Conservation (phyloP, 768 basidiomycete genomes). For the Exsudoporus frostii region DNA sequence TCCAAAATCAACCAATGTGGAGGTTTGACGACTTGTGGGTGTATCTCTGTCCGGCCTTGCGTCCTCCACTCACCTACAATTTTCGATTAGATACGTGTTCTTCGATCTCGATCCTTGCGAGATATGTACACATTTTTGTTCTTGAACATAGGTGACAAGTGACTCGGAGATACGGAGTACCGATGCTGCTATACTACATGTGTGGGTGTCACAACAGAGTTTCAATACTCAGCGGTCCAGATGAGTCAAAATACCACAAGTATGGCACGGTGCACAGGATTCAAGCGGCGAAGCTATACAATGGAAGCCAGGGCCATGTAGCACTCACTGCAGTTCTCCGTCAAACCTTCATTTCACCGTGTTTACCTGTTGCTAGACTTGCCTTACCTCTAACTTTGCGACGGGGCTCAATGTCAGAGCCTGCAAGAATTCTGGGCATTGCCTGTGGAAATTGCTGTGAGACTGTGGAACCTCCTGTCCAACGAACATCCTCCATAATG, state of each 20-base stretch:
- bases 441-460: conserved; percentile 18
- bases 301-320: not conserved
- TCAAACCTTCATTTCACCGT: not conserved
- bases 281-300: not conserved
- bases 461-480: not conserved
- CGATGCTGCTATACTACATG: not conserved
- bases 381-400: too few species aligned
- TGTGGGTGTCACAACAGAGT: not conserved
- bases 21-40: not conserved
- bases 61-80: not conserved
- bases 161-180: not conserved
- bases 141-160: not conserved
- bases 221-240: not conserved
- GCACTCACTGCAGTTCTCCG: not conserved
- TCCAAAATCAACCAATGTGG: not conserved
- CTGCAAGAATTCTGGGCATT: not conserved
- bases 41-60: not conserved
- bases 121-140: not conserved
- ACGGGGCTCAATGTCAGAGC: conserved; percentile 6
- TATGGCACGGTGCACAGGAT: not conserved
- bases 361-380: not conserved
- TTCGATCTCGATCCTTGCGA: not conserved
- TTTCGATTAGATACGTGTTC: not conserved
- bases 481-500: not conserved
- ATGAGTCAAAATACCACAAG: not conserved